phyloP scores from a whole-genome alignment of 768 basidiomycete species.

The Pisolithus sp. region DNA sequence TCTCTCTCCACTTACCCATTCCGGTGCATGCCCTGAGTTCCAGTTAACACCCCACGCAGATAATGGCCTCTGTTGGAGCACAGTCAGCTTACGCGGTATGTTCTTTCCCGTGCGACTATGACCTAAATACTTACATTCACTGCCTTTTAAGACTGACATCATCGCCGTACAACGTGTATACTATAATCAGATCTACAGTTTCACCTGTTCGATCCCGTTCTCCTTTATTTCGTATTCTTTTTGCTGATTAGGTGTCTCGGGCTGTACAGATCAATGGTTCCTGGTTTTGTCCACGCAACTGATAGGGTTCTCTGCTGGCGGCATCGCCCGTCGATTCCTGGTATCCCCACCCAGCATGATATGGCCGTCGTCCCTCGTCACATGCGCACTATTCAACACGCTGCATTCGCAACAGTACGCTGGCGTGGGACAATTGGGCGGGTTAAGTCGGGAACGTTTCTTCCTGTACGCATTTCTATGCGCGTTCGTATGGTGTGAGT shows the following conservation, averaged over 20 bases:
- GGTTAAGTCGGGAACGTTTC: constrained; percentile 70
- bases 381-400: constrained; percentile 72
- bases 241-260: constrained; percentile 1
- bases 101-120: neutral
- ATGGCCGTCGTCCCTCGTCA: constrained; percentile 73
- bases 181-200: constrained; percentile 59
- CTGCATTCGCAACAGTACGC: constrained; percentile 64
- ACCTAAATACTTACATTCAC: neutral
- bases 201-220: constrained; percentile 40
- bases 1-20: neutral
- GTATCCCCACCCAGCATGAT: constrained; percentile 54
- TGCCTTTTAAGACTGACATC: constrained; percentile 51
- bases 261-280: constrained; percentile 63
- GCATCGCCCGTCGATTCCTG: constrained; percentile 68
- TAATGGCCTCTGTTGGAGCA: constrained; percentile 55
- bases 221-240: neutral
- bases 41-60: constrained; percentile 28
- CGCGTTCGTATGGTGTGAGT: constrained; percentile 56
- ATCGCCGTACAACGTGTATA: constrained; percentile 71
- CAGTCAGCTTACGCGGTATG: constrained; percentile 55
- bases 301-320: constrained; percentile 81
- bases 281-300: constrained; percentile 70
- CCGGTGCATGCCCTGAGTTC: constrained; percentile 24
- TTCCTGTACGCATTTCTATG: constrained; percentile 59
- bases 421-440: constrained; percentile 55